phyloP scores from a whole-genome alignment of 2,329 filamentous ascomycete genomes.

The Neophaeococcomyces mojaviensis region DNA sequence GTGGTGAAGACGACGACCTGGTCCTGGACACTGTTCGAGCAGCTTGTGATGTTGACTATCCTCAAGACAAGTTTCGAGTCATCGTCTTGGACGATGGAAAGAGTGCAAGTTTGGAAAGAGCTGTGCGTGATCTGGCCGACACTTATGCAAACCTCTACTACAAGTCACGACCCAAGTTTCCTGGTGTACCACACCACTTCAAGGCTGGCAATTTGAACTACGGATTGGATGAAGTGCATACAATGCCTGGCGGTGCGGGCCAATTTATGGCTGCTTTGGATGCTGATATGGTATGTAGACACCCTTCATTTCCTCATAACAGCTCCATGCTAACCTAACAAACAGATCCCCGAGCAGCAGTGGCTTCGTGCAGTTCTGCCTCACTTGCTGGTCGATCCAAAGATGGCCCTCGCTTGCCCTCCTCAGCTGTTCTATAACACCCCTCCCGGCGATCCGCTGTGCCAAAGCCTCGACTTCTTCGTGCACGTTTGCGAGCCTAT shows the following conservation, averaged over 20 bases:
- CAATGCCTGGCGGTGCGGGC: slow-evolving; percentile 48
- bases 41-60: slow-evolving; percentile 48
- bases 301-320: slow-evolving; percentile 40
- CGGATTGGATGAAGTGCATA: slow-evolving; percentile 44
- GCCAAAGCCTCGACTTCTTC: slow-evolving; percentile 27
- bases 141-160: slow-evolving; percentile 37
- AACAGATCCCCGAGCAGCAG: slow-evolving; percentile 24
- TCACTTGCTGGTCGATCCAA: slow-evolving; percentile 23
- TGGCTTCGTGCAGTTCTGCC: slow-evolving; percentile 27
- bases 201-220: slow-evolving; percentile 41
- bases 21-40: slow-evolving; percentile 49
- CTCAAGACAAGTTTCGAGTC: slow-evolving; percentile 45
- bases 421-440: slow-evolving; percentile 42
- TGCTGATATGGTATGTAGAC: slow-evolving; percentile 24
- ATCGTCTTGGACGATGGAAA: slow-evolving; percentile 46
- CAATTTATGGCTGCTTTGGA: slow-evolving; percentile 40
- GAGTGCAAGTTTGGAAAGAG: slow-evolving; percentile 30
- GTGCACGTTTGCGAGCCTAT: slow-evolving; percentile 25
- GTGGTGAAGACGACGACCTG: slow-evolving; percentile 49
- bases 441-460: slow-evolving; percentile 24
- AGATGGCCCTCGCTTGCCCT: slow-evolving; percentile 22
- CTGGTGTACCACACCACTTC: slow-evolving; percentile 24
- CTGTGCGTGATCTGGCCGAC: slow-evolving; percentile 29
- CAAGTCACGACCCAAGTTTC: slow-evolving; percentile 35
- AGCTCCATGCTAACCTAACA: slow-evolving; percentile 47